Base-by-base conservation (phyloP, 2,329 filamentous ascomycete species). In the Alternaria viburni region DNA sequence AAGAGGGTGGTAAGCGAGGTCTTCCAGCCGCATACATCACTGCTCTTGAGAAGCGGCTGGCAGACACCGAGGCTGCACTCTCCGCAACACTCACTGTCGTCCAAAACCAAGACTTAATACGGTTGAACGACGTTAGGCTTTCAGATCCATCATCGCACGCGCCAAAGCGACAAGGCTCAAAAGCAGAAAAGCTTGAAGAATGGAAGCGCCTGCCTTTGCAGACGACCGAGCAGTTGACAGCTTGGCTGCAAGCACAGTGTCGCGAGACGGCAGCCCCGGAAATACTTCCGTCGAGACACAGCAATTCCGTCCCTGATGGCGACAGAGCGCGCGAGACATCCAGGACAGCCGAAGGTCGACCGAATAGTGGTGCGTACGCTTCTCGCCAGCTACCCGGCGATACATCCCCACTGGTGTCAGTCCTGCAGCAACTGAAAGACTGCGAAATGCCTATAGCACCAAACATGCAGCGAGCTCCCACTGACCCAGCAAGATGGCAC, bases 1-100 rank as follows among this genome's bases (percentile, higher is more conserved):
- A 70, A 32, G 64, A 74, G 52, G 73, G 73, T 13, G 72, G 73
- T 3, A 74, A 73, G 46, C 61, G 73, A 57, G 73, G 73, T 6
- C 66, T 75, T 5, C 73, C 72, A 11, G 64, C 66, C 45, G 72
- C 69, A 23, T 75, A 74, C 51, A 75, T 75, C 45, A 67, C 59
- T 26, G 65, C 52, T 44, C 65, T 75, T 13, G 73, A 75, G 36
- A 62, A 64, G 28, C 68, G 72, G 55, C 64, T 74, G 9, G 67
- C 64, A 50, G 69, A 71, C n/a, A 74, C 73, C 4, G 73, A 75
- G 58, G 55, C 62, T 32, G 72, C 73, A 6, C 49, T 75, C 17
- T 68, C 66, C 46, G 58, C 65, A 23, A 50, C 67, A 10, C 64
- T 75, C 25, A 21, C 58, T 21, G 57, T 66, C 4, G 54, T 72